Percentiles rank a stretch among this genome's conserved stretches.
Conservation (phyloP, 2,329 filamentous ascomycete genomes). For the Pseudogymnoascus sp. region DNA sequence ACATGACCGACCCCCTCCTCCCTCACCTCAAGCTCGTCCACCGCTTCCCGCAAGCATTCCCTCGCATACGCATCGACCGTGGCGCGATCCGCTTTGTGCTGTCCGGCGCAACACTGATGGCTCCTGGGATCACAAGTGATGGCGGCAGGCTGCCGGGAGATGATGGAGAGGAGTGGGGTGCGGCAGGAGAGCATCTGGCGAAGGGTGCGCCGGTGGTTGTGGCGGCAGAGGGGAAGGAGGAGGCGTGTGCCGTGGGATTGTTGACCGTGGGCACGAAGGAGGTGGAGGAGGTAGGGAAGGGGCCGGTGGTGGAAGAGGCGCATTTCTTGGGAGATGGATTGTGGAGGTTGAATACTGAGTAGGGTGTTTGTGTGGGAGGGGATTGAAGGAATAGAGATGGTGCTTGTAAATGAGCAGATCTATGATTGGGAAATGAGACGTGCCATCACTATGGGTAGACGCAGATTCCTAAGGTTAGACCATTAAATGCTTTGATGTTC, state of each 20-base stretch:
- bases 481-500: background rate
- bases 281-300: slow-evolving; percentile 90
- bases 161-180: slow-evolving; percentile 30
- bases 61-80: slow-evolving; percentile 80
- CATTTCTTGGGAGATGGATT: slow-evolving; percentile 92
- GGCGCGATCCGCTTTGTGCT: slow-evolving; percentile 96
- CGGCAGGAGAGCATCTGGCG: slow-evolving; percentile 54
- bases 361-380: background rate
- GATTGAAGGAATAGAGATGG: background rate
- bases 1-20: slow-evolving; percentile 61
- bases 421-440: background rate
- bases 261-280: slow-evolving; percentile 80
- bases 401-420: background rate
- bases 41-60: slow-evolving; percentile 76
- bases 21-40: slow-evolving; percentile 87
- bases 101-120: slow-evolving; percentile 90
- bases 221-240: slow-evolving; percentile 85
- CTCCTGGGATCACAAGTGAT: slow-evolving; percentile 75
- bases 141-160: slow-evolving; percentile 66
- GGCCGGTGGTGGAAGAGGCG: slow-evolving; percentile 83
- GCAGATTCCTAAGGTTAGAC: background rate
- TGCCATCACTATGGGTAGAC: background rate
- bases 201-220: slow-evolving; percentile 81
- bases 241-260: slow-evolving; percentile 80
- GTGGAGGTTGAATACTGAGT: slow-evolving; percentile 49